Evolutionary conservation across 1,284 basidiomycete species (phyloP), one percentile per base, ranked within the genome.

Genomic region (Malassezia vespertilionis): DNA sequence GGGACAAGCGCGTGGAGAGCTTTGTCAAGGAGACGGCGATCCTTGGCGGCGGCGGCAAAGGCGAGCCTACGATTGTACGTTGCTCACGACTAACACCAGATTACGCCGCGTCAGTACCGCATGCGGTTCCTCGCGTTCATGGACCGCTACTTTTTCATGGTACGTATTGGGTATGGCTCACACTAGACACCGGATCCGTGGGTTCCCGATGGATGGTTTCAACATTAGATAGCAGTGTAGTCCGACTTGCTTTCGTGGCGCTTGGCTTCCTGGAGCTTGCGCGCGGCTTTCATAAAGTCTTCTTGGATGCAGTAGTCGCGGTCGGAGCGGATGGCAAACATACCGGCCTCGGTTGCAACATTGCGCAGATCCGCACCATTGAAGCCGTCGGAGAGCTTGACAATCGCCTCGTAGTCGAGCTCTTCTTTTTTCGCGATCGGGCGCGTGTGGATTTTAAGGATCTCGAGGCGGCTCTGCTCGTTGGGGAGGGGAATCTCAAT

Each of bases 401-500:
- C 93, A 17, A 67, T 65, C 18, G 64, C 64, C 38, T 67, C 64
- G 51, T 63, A 67, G 46, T 67, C 64, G 26, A 60, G 40, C 53
- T 62, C 89, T 40, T 79, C 80, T 76, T 96, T 96, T 74, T 91
- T 91, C 24, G 67, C 67, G 42, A 97, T 89, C 2, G 87, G 86
- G 35, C 80, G 82, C 12, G 88, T 82, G 67, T 99, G 93, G 54
- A 99, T 97, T 76, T 96, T 97, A 54, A 99, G 77, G 64, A 99
- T 97, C 73, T 97, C 93, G 52, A 91, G 71, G 21, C 79, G 73
- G 3, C 86, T 89, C 72, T 95, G 89, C 72, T 97, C 93, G 66
- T 99, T 97, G 0, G 93, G 93, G 39, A 97, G 76, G 7, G 91
- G 91, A 42, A 97, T 87, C 75, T 97, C 93, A 58, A 99, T 95